Evolutionary conservation across 2,329 filamentous ascomycete genomes (phyloP).

Genomic region (Epichloe baconii): DNA sequence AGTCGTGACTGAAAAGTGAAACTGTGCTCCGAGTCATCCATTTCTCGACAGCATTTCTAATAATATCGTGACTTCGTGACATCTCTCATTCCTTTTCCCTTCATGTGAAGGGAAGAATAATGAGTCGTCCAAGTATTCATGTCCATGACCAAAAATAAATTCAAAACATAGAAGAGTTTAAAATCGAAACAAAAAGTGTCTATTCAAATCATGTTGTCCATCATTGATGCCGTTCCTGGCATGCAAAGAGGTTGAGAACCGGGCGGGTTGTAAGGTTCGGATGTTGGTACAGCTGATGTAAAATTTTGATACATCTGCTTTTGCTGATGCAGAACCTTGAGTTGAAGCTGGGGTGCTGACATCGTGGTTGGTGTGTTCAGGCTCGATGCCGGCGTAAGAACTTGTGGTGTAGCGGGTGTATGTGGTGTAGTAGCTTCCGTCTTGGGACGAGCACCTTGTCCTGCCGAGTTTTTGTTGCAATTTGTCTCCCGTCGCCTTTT

Average conservation of each 20-base stretch:
- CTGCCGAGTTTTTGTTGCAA: conserved; percentile 21
- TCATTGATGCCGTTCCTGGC: not conserved
- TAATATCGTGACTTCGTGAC: not conserved
- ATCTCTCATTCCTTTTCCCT: not conserved
- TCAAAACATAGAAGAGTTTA: not conserved
- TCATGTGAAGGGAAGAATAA: not conserved
- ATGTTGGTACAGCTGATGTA: not conserved
- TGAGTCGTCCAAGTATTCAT: not conserved
- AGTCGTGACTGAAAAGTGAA: not conserved
- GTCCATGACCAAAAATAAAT: not conserved
- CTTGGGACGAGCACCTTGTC: conserved; percentile 33
- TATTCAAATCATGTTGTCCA: conserved; percentile 3
- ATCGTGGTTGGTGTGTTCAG: conserved; percentile 4
- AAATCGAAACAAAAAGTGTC: not conserved
- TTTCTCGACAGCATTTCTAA: not conserved
- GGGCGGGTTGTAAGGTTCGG: not conserved
- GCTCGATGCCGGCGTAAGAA: conserved; percentile 9
- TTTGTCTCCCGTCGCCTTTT: conserved; percentile 54
- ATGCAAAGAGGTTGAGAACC: not conserved
- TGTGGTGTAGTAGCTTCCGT: conserved; percentile 24
- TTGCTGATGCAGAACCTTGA: conserved; percentile 1
- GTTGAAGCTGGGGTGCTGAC: conserved; percentile 4
- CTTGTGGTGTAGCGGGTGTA: conserved; percentile 19
- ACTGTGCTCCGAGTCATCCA: not conserved
- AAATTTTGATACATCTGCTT: conserved; percentile 2